These are phyloP conservation scores for Penicillium glabrum DNA, from an alignment of 2,329 filamentous ascomycete species.

Conservation along the genomic window DNA sequence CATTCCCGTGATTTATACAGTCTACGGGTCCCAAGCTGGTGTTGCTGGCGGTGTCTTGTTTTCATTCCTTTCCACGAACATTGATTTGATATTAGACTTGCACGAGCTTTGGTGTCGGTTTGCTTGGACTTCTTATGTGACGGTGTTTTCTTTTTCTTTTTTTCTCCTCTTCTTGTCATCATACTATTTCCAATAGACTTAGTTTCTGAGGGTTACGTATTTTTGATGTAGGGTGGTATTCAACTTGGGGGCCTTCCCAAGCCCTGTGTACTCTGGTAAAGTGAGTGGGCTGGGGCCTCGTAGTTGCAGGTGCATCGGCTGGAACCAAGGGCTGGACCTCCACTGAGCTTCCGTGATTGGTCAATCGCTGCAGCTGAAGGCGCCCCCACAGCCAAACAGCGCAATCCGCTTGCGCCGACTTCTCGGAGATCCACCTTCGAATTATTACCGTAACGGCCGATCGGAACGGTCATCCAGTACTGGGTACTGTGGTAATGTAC, in stretches of 20 bases:
- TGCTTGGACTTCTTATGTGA: constrained; percentile 11
- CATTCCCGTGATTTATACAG: constrained; percentile 11
- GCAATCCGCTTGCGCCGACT: constrained; percentile 2
- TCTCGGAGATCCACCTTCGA: constrained; percentile 1
- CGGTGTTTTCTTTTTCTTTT: constrained; percentile 8
- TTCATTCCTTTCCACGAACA: constrained; percentile 15
- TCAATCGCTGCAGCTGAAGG: constrained; percentile 13
- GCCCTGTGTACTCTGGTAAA: not conserved
- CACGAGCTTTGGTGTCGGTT: constrained; percentile 27
- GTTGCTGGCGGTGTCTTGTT: constrained; percentile 14
- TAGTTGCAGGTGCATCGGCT: not conserved
- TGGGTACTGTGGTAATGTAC: constrained; percentile 12
- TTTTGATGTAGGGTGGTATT: not conserved
- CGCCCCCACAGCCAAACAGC: constrained; percentile 16
- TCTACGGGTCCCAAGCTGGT: not conserved
- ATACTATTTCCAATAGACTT: constrained; percentile 25
- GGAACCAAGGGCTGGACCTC: constrained; percentile 7
- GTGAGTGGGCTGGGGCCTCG: not conserved
- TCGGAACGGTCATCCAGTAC: constrained; percentile 10
- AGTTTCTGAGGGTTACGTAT: constrained; percentile 8
- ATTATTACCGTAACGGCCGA: constrained; percentile 15
- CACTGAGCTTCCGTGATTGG: constrained; percentile 7
- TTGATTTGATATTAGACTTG: constrained; percentile 25
- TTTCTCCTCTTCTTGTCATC: constrained; percentile 14
- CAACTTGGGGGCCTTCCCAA: not conserved